Base-by-base conservation (phyloP, 2,329 filamentous ascomycete genomes). In the Aspergillus pseudotamarii region DNA sequence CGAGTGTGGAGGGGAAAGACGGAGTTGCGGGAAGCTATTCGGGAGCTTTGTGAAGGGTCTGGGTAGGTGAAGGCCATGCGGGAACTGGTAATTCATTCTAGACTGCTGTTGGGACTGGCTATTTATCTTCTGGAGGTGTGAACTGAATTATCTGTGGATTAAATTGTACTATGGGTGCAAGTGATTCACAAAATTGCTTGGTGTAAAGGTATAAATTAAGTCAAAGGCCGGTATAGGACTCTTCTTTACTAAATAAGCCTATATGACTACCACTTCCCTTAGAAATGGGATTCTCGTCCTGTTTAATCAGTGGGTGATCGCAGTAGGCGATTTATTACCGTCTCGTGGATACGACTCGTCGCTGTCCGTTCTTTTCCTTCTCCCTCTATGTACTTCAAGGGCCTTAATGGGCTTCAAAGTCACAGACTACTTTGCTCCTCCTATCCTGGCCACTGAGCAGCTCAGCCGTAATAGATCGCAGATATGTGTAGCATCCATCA, bases 11-110 rank as follows among this genome's bases (percentile, higher is more conserved):
- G 30, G 16, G 58, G 62, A 6, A 36, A 48, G 48, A 64, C 48
- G 14, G 62, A 48, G 19, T 48, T 64, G 48, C 36, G 0, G 28
- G 62, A 64, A 12, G 58, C 41, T 9, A 41, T 64, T 46, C 11
- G 36, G 19, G 28, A 41, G 1, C 30, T 61, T 23, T 61, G 32
- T 51, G 51, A 38, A 38, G n/a, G 21, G 11, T 38, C 51, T 23
- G 12, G 12, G 11, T 38, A 55, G 32, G 32, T 48, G 21, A 48
- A 48, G 45, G 23, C 9, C 14, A 14, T 23, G 23, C 14, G 2
- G 23, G 6, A 14, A 9, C 1, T 11, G 2, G 2, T 19, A 6
- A 2, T 2, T 23, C 23, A 26, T 28, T 48, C 21, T 26, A 14
- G 9, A 12, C 14, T 32, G 26, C n/a, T 36, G 14, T 34, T n/a